phyloP scores from a whole-genome alignment of 495 filamentous ascomycete genomes.

The Lepraria neglecta region DNA sequence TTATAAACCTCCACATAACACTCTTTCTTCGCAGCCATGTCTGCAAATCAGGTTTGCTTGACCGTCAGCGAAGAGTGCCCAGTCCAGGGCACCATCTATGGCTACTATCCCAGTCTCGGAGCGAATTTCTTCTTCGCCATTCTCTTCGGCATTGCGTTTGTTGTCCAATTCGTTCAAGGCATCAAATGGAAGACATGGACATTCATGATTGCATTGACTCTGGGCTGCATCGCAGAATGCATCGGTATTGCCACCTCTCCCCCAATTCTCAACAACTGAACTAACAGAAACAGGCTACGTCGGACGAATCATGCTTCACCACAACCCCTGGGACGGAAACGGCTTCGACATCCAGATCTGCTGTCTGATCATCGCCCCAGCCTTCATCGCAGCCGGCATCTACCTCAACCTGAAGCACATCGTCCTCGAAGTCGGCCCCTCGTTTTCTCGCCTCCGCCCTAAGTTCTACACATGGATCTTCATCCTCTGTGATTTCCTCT shows the following conservation, averaged over 20 bases:
- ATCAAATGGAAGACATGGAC: constrained; percentile 57
- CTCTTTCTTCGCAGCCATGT: constrained; percentile 3
- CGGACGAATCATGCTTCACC: constrained; percentile 51
- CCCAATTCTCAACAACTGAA: not conserved
- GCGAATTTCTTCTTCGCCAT: constrained; percentile 57
- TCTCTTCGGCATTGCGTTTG: constrained; percentile 45
- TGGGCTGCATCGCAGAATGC: constrained; percentile 38
- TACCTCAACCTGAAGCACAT: constrained; percentile 65
- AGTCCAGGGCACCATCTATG: constrained; percentile 56
- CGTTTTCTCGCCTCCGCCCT: constrained; percentile 50
- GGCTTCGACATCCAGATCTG: constrained; percentile 64
- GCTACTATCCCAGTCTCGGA: constrained; percentile 59
- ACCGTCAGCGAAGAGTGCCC: constrained; percentile 47
- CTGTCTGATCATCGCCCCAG: constrained; percentile 59
- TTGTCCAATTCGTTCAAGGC: constrained; percentile 46
- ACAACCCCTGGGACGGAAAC: constrained; percentile 52
- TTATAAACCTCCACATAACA: not conserved
- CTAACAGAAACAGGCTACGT: constrained; percentile 48
- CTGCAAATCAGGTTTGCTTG: constrained; percentile 33
- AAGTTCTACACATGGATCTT: constrained; percentile 61
- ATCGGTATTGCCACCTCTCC: constrained; percentile 8
- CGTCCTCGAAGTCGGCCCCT: constrained; percentile 48
- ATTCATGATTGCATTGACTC: constrained; percentile 46
- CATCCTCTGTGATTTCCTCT: constrained; percentile 59
- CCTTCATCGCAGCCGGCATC: constrained; percentile 57